phyloP scores from a whole-genome alignment of 805 yeast genomes.

The Metschnikowia chrysomelidarum region DNA sequence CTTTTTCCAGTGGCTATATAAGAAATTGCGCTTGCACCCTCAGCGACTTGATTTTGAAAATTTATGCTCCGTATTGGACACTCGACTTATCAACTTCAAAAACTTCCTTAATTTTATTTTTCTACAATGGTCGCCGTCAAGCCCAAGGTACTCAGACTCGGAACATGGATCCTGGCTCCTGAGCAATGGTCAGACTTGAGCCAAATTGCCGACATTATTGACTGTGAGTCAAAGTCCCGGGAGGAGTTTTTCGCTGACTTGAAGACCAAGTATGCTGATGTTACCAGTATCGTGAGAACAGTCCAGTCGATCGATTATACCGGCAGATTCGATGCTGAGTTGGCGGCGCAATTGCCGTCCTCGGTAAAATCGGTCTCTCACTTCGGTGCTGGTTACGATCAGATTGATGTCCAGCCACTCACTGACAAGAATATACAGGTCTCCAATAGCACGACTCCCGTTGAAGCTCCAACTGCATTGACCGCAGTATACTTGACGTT shows the following conservation, averaged over 20 bases:
- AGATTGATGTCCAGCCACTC: constrained; percentile 57
- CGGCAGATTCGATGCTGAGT: constrained; percentile 65
- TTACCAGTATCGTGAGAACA: constrained; percentile 50
- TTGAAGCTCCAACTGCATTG: constrained; percentile 70
- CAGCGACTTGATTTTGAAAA: too few species aligned
- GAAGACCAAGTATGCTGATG: constrained; percentile 42
- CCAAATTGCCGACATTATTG: constrained; percentile 33
- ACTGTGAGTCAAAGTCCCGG: constrained; percentile 34
- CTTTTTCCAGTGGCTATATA: too few species aligned
- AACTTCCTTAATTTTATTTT: too few species aligned
- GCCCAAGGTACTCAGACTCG: constrained; percentile 21
- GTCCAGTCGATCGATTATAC: constrained; percentile 50
- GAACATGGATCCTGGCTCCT: constrained; percentile 16
- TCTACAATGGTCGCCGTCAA: constrained; percentile 14
- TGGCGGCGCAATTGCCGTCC: constrained; percentile 52
- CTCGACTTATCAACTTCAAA: too few species aligned
- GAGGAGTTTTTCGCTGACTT: constrained; percentile 44
- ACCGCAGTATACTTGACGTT: constrained; percentile 62
- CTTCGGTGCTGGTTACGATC: constrained; percentile 78
- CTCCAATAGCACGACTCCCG: constrained; percentile 65
- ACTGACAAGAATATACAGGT: constrained; percentile 55
- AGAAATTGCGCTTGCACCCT: too few species aligned
- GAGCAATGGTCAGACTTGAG: constrained; percentile 16
- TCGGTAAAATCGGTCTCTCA: constrained; percentile 55
- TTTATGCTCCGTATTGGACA: too few species aligned